A percentile compares a stretch with the other conserved stretches of the same genome.
Conservation (phyloP, 129 eudicot species). For the Flaveria brownii region DNA sequence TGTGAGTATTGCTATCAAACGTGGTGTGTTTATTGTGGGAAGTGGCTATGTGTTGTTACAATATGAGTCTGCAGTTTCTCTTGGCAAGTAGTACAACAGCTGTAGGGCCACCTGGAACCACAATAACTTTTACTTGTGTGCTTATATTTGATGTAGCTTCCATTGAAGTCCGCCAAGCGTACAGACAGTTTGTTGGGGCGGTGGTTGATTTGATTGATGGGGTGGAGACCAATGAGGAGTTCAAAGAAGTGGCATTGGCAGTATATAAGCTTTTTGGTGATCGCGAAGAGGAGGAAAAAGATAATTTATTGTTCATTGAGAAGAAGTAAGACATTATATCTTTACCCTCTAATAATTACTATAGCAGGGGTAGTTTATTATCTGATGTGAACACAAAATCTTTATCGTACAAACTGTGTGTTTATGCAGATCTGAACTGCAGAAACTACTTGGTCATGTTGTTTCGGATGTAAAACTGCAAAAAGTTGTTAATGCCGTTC, state of each 20-base stretch:
- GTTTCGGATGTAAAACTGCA: conserved; percentile 54
- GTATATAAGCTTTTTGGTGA: conserved; percentile 58
- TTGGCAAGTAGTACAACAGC: conserved; percentile 3
- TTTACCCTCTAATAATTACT: conserved; percentile 1
- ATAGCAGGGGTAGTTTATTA: conserved; percentile 12
- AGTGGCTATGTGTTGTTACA: neutral
- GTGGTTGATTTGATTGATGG: conserved; percentile 80
- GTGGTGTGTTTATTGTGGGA: neutral
- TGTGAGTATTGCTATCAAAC: neutral
- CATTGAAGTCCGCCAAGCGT: conserved; percentile 74
- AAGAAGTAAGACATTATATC: conserved; percentile 55
- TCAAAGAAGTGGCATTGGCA: conserved; percentile 67
- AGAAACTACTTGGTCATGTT: conserved; percentile 69
- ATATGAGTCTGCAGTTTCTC: conserved; percentile 5
- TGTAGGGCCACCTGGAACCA: conserved; percentile 15
- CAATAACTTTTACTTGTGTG: conserved; percentile 14
- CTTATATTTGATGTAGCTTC: conserved; percentile 57
- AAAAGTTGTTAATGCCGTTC: conserved; percentile 59
- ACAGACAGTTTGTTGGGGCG: conserved; percentile 71
- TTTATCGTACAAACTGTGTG: neutral
- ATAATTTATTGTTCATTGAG: conserved; percentile 41
- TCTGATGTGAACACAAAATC: neutral
- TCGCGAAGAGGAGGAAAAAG: conserved; percentile 43
- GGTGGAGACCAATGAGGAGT: conserved; percentile 77
- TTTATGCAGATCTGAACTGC: conserved; percentile 77